phyloP scores from a whole-genome alignment of 345 rosid species.

The Populus pruinosa region DNA sequence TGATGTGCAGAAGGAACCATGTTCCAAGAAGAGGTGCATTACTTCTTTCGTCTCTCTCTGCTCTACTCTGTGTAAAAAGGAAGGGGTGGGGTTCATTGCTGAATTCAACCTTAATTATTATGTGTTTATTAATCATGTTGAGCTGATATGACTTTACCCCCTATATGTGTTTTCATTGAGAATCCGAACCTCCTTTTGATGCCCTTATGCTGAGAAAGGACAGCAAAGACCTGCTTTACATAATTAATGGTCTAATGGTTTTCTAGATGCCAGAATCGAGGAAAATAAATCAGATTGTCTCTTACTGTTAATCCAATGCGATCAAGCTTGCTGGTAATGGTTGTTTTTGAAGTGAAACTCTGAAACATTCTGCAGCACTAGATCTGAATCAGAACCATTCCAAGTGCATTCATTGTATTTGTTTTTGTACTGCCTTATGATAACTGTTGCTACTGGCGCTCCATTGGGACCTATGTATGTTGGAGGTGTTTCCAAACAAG shows the following conservation, averaged over 20 bases:
- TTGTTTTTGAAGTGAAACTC: neutral
- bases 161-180: neutral
- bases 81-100: neutral
- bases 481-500: neutral
- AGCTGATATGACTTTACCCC: neutral
- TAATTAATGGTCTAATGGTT: neutral
- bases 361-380: neutral
- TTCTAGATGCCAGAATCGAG: neutral
- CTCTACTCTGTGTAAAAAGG: neutral
- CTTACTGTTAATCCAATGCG: neutral
- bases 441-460: neutral
- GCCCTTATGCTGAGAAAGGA: neutral
- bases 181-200: neutral
- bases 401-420: neutral
- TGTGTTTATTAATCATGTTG: neutral
- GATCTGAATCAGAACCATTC: neutral
- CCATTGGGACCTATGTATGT: neutral
- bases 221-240: neutral
- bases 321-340: neutral
- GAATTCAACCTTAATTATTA: neutral
- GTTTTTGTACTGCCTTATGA: neutral
- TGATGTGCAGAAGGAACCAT: constrained; percentile 63
- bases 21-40: constrained; percentile 73
- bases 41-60: neutral
- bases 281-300: neutral